phyloP scores from a whole-genome alignment of 1,284 basidiomycete genomes.

The Pseudozyma sp. region DNA sequence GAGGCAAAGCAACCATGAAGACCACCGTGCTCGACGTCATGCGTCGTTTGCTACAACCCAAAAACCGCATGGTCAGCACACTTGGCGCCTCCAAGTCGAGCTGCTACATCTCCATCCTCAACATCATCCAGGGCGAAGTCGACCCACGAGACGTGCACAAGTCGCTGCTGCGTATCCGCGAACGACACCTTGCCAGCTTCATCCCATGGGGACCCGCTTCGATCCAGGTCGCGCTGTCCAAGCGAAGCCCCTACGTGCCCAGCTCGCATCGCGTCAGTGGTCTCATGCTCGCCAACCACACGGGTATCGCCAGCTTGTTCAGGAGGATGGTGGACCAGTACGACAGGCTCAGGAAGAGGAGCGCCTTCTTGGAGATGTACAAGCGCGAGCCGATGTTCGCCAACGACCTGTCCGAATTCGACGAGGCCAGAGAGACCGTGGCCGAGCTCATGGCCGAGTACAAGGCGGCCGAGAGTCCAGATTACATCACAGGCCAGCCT shows the following conservation, averaged over 20 bases:
- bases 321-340: conserved; percentile 96
- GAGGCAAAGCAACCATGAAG: conserved; percentile 68
- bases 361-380: conserved; percentile 97
- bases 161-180: conserved; percentile 93
- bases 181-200: conserved; percentile 95
- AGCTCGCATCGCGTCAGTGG: conserved; percentile 92
- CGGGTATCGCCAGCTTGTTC: conserved; percentile 86
- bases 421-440: conserved; percentile 66
- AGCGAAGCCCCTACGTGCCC: conserved; percentile 87
- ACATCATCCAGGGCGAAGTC: conserved; percentile 97
- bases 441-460: conserved; percentile 67
- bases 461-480: conserved; percentile 63
- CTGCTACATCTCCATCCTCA: conserved; percentile 92
- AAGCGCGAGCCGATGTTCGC: conserved; percentile 82
- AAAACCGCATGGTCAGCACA: conserved; percentile 99
- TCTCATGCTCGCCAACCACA: conserved; percentile 98
- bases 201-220: conserved; percentile 99
- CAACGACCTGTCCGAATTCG: conserved; percentile 64
- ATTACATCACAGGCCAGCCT: conserved; percentile 54
- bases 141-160: conserved; percentile 99
- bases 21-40: conserved; percentile 87
- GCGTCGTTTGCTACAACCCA: conserved; percentile 95
- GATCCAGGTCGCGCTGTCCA: conserved; percentile 95
- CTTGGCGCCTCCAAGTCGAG: conserved; percentile 62
- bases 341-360: conserved; percentile 85